Percentiles rank a stretch among this genome's conserved stretches.
These are phyloP conservation scores for Fusarium begoniae DNA, from an alignment of 2,329 filamentous ascomycete species.

Conservation along the genomic window DNA sequence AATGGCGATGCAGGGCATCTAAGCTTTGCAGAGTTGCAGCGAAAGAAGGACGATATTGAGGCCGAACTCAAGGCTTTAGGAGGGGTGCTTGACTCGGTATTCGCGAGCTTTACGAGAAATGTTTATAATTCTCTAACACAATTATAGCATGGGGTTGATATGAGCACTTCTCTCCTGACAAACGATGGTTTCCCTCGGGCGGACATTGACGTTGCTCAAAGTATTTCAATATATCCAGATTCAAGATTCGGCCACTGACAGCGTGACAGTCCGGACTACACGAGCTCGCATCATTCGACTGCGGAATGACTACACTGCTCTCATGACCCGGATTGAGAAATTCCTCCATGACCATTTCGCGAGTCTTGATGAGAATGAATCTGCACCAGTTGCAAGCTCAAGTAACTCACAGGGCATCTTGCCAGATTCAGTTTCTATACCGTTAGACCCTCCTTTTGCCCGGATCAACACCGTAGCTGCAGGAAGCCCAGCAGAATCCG, in stretches of 20 bases:
- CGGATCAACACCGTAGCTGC: slow-evolving; percentile 85
- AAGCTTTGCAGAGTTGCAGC: slow-evolving; percentile 81
- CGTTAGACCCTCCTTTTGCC: slow-evolving; percentile 69
- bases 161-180: slow-evolving; percentile 88
- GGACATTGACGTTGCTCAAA: slow-evolving; percentile 95
- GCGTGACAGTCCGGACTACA: slow-evolving; percentile 83
- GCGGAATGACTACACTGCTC: slow-evolving; percentile 90
- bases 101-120: slow-evolving; percentile 38
- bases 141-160: slow-evolving; percentile 84
- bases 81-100: slow-evolving; percentile 86
- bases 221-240: slow-evolving; percentile 58
- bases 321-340: slow-evolving; percentile 86
- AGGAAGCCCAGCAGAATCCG: slow-evolving; percentile 81
- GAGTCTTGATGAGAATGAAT: slow-evolving; percentile 65
- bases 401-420: slow-evolving; percentile 44
- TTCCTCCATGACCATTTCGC: slow-evolving; percentile 92
- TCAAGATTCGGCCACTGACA: slow-evolving; percentile 23
- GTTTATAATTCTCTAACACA: slow-evolving; percentile 31
- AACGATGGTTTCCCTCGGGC: slow-evolving; percentile 91
- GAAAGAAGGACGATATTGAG: slow-evolving; percentile 85
- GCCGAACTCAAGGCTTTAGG: slow-evolving; percentile 86
- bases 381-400: slow-evolving; percentile 20
- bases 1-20: slow-evolving; percentile 72
- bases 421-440: slow-evolving; percentile 42
- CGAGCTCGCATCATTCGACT: slow-evolving; percentile 88